Evolutionary conservation across 2,329 filamentous ascomycete genomes (phyloP), one percentile per base, ranked within the genome.

Genomic region (Ophiognomonia clavigignenti-juglandacearum): DNA sequence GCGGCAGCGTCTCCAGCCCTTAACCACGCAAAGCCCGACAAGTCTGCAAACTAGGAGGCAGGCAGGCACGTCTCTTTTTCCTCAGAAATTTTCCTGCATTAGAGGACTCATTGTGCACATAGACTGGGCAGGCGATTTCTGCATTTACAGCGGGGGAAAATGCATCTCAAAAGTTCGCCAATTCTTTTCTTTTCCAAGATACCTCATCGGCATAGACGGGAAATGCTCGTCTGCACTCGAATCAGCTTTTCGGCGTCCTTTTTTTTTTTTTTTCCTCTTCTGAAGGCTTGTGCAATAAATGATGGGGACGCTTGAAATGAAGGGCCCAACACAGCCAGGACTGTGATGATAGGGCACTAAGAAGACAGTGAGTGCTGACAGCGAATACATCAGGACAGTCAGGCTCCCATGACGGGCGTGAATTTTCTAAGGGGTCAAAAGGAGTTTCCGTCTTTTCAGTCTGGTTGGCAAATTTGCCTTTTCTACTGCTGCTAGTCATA

Each of bases 1-100:
- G 77, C 80, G 40, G 72, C 80, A 54, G 81, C 78, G 48, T 87
- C 84, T 45, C 84, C 84, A 39, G 77, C 79, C 49, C 64, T 84
- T 61, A 69, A 81, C 54, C 86, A 86, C 70, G 76, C 73, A 53
- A 74, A 73, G 53, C 74, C 78, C 53, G 78, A 22, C 23, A 16
- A 78, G 61, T 70, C 66, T 44, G 64, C 64, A 40, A 56, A 70
- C 58, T 80, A 81, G 62, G 74, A 75, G 66, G 71, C 70, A 59
- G 68, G 69, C 64, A 72, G 71, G 65, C 63, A 40, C 43, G 48
- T 54, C 61, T 61, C 58, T 52, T 53, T 59, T 61, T 56, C 56
- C 47, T 56, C 54, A 40, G 56, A 48, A 55, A 56, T 60, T 57
- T 59, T 53, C 64, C 16, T 69, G 68, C 68, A 73, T 73, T 71